Conservation (phyloP, 441 rosid species). For the Populus trichocarpa region DNA sequence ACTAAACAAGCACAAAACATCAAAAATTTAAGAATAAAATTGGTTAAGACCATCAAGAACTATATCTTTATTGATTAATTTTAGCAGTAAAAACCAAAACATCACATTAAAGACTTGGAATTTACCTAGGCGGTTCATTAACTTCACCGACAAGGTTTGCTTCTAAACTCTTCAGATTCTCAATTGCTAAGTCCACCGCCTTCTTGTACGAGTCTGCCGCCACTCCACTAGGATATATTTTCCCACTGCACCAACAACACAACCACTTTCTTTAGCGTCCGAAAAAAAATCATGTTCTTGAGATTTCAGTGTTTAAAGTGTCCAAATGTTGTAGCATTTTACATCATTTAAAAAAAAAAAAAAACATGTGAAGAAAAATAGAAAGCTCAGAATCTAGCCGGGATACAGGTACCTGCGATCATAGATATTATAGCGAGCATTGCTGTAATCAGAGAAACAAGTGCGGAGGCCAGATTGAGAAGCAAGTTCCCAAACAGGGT, state of each 20-base stretch:
- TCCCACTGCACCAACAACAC: constrained; percentile 49
- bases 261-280: neutral
- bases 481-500: constrained; percentile 93
- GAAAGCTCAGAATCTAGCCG: neutral
- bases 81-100: neutral
- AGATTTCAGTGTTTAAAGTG: neutral
- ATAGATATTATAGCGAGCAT: constrained; percentile 92
- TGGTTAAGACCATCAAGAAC: neutral
- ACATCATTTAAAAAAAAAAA: too few species aligned
- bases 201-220: constrained; percentile 90
- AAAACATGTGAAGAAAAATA: neutral
- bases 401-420: constrained; percentile 57
- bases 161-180: constrained; percentile 52
- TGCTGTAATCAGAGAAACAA: constrained; percentile 87
- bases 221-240: constrained; percentile 73
- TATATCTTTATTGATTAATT: neutral
- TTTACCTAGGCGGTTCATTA: constrained; percentile 51
- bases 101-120: constrained; percentile 5
- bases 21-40: neutral
- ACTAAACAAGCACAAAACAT: constrained; percentile 20
- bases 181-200: constrained; percentile 82
- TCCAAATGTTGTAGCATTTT: neutral
- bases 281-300: too few species aligned
- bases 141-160: constrained; percentile 34
- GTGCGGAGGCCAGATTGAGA: constrained; percentile 62